Base-by-base conservation (phyloP, 805 yeast species). In the Helenozyma rhizophorensis region DNA sequence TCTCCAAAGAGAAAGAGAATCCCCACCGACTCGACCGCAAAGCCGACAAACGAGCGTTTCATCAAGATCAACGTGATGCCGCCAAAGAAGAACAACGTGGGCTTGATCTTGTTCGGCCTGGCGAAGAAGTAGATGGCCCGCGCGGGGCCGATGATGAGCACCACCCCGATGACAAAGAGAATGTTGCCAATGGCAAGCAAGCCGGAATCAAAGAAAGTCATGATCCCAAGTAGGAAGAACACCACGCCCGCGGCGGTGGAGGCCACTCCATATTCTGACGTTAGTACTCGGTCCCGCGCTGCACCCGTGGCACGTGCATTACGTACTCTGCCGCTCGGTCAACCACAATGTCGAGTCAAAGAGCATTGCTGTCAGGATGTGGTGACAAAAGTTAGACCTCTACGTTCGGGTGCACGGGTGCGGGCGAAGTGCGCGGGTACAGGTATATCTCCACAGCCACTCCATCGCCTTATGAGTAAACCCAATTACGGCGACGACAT, bases 181-280 rank as follows among this genome's bases (percentile, higher is more conserved):
- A 82, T 70, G 56, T 93, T 90, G 12, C 97, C 97, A 53, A 93
- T 71, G 1, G 97, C 96, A 39, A 90, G 68, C 23, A 90, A 68
- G 0, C 94, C 89, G 7, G 95, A 70, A 54, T 93, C 97, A 53
- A 93, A 93, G 43, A 90, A 78, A 12, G 95, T 76, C 50, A 88
- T 49, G 19, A 90, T 72, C 6, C 98, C 98, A 14, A 90, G 65
- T 4, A 85, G 51, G 58, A 93, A 83, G 53, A 87, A 80, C 16
- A 83, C 52, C 30, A 81, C 74, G 7, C 95, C 96, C 21, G 82
- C 83, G 12, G 94, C 88, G 4, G 96, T 85, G 68, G 88, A 82
- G 2, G 86, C 96, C 13, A 86, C 96, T 23, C 97, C 97, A 51
- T 82, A 79, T 60, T 88, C 95, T 85, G 40, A 11, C 12, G 56